Percentiles rank a stretch among this genome's conserved stretches.
Evolutionary conservation across 1,139 yeast genomes (phyloP).

Genomic region (Nakaseomyces sp.): DNA sequence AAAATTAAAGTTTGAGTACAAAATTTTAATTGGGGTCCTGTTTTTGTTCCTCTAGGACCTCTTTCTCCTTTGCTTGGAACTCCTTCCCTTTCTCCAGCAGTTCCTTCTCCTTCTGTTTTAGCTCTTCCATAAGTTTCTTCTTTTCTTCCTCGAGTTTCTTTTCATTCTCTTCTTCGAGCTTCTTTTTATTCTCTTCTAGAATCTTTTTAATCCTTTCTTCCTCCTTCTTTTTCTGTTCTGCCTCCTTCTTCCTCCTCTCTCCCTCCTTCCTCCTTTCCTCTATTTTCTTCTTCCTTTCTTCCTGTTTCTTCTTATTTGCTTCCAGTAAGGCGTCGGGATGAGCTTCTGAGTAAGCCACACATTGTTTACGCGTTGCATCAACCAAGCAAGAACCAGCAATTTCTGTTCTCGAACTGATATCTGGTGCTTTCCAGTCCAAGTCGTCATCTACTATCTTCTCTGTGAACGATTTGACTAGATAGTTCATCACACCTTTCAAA

Average conservation of each 20-base stretch:
- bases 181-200: too few relatives aligned
- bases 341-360: neutral
- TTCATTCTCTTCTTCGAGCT: neutral
- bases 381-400: neutral
- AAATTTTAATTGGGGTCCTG: too few relatives aligned
- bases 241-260: neutral
- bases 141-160: neutral
- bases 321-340: neutral
- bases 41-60: too few relatives aligned
- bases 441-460: neutral
- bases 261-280: neutral
- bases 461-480: neutral
- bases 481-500: slow-evolving; percentile 2
- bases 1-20: too few relatives aligned
- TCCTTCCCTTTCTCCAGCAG: neutral
- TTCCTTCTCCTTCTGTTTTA: neutral
- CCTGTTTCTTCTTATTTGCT: neutral
- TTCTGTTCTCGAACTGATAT: neutral
- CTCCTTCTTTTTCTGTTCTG: neutral
- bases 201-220: too few relatives aligned
- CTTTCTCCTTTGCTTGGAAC: too few relatives aligned
- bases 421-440: neutral
- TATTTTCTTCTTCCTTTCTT: neutral
- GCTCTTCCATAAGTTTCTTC: neutral
- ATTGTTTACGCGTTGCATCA: neutral